Base-by-base conservation (phyloP, 163 green algal species). In the Scenedesmus sp. region DNA sequence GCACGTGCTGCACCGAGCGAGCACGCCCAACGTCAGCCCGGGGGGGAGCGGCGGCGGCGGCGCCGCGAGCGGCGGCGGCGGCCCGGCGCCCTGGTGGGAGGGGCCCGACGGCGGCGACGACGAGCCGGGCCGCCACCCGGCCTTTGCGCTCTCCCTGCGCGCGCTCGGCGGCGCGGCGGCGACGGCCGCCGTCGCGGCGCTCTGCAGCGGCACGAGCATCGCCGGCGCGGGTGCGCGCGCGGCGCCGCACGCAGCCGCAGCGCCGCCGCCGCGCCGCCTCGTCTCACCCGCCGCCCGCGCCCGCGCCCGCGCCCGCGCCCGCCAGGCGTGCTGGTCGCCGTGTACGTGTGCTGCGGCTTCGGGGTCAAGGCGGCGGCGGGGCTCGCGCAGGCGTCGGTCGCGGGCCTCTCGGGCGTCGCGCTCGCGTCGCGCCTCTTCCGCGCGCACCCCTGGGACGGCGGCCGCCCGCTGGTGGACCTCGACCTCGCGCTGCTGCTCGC, bases 401-500 rank as follows among this genome's bases (percentile, higher is more conserved):
- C 62, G 33, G 73, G 60, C 39, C 9, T 48, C 18, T 29, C 14
- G 3, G 17, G 28, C 28, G 33, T 4, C n/a, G 2, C 14, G 3
- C 22, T 33, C 28, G 39, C 42, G 50, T 4, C 3, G 29, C 9
- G 36, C 20, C n/a, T 20, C 36, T 18, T 18, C 63, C 13, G 22
- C 63, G 26, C 63, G 20, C 64, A 83, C 39, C 75, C 64, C 42
- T 77, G 64, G 75, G 64, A 83, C 24, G 39, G 42, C 0, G 9
- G 20, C 2, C 44, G 53, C 22, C 66, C 75, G 2, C 64, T 83
- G 42, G 53, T 83, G 0, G 75, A 83, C 56, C 17, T 77, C 3
- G 75, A 83, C 24, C n/a, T 77, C 2, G 75, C 56, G 22, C 64
- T 77, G 29, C 28, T 77, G 50, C 56, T 83, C 18, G 15, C 57